Percentiles rank a stretch among this genome's conserved stretches.
These are phyloP conservation scores for Singerocomus inundabilis DNA, from an alignment of 1,284 basidiomycete genomes.

Conservation along the genomic window DNA sequence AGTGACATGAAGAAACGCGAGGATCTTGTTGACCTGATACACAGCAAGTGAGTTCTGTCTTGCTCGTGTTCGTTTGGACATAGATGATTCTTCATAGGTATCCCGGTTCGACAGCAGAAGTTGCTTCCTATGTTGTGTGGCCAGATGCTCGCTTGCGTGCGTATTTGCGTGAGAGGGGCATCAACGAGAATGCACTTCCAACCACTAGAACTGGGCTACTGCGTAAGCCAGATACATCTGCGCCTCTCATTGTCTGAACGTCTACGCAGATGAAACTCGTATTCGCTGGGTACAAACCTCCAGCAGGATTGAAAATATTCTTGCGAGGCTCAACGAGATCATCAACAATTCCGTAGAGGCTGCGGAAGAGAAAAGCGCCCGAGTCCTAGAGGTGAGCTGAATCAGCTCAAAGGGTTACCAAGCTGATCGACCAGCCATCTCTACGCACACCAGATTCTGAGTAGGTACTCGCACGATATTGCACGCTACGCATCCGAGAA, in stretches of 20 bases:
- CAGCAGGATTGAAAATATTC: constrained; percentile 54
- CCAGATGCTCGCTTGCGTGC: constrained; percentile 86
- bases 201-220: constrained; percentile 67
- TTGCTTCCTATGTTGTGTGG: constrained; percentile 77
- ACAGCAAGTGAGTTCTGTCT: constrained; percentile 52
- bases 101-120: constrained; percentile 34
- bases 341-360: constrained; percentile 62
- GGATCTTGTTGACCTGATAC: constrained; percentile 66
- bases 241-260: constrained; percentile 1
- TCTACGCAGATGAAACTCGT: constrained; percentile 62
- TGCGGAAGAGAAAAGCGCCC: constrained; percentile 64
- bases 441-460: constrained; percentile 34
- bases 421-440: neutral
- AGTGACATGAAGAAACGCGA: constrained; percentile 68
- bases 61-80: rapidly evolving
- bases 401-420: neutral
- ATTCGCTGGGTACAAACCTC: constrained; percentile 72
- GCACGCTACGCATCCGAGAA: constrained; percentile 18
- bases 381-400: constrained; percentile 36
- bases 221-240: constrained; percentile 43
- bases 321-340: constrained; percentile 57
- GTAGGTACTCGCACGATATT: constrained; percentile 22
- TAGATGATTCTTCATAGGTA: constrained; percentile 11
- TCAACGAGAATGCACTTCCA: constrained; percentile 66
- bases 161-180: constrained; percentile 71